Percentiles rank a stretch among this genome's conserved stretches.
Evolutionary conservation across 2,329 filamentous ascomycete species (phyloP).

Genomic region (Botrytis galanthina): DNA sequence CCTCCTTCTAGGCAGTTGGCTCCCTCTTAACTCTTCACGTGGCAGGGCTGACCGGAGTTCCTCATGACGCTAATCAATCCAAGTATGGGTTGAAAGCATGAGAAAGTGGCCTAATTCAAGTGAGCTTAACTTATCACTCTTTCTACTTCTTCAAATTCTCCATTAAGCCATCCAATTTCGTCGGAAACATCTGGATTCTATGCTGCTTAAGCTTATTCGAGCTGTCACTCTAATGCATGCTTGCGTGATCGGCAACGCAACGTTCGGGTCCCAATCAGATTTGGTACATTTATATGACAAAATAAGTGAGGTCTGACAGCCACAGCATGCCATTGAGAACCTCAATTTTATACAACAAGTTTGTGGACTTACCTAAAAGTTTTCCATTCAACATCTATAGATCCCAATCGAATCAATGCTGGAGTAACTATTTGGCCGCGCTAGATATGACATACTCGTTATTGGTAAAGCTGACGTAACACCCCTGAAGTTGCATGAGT

Average conservation of each 20-base stretch:
- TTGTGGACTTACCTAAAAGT: background rate
- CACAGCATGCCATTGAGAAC: background rate
- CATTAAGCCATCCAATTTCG: background rate
- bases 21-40: background rate
- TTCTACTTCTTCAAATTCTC: background rate
- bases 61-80: background rate
- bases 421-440: background rate
- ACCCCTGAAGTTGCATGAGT: conserved; percentile 18
- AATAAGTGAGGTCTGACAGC: background rate
- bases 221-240: background rate
- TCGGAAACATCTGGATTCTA: background rate
- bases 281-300: background rate
- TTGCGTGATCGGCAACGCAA: background rate
- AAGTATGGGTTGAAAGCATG: background rate
- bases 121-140: background rate
- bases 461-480: conserved; percentile 17
- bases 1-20: background rate
- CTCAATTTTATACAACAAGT: background rate
- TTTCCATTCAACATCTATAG: background rate
- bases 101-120: background rate
- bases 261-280: background rate
- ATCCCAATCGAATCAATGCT: too few species aligned
- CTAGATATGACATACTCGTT: background rate
- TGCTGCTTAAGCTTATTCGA: background rate
- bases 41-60: background rate